Conservation (phyloP, 2,329 filamentous ascomycete species). For the Leptographium lundbergii region DNA sequence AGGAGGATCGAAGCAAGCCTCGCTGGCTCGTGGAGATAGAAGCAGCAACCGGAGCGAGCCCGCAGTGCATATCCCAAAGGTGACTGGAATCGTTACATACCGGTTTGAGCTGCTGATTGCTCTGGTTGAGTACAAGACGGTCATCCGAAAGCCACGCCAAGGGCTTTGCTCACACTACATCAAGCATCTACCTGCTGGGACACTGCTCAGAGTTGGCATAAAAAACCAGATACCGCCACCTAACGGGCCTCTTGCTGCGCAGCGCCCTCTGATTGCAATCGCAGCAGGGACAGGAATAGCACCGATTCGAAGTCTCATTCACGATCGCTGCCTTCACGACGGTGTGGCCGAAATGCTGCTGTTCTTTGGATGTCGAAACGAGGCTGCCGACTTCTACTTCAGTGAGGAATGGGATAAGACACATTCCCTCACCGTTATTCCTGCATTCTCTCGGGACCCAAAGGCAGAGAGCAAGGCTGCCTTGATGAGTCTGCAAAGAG, state of each 20-base stretch:
- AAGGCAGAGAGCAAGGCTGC: not conserved
- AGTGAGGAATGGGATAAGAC: slow-evolving; percentile 53
- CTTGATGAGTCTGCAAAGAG: not conserved
- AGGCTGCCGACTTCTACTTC: slow-evolving; percentile 69
- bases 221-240: slow-evolving; percentile 33
- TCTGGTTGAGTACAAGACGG: slow-evolving; percentile 81
- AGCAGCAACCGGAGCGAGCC: not conserved
- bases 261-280: slow-evolving; percentile 57
- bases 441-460: slow-evolving; percentile 37
- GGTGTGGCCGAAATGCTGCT: slow-evolving; percentile 35
- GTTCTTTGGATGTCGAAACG: slow-evolving; percentile 76
- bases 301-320: slow-evolving; percentile 69
- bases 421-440: slow-evolving; percentile 20
- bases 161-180: slow-evolving; percentile 89
- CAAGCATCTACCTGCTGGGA: slow-evolving; percentile 45
- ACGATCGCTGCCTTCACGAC: slow-evolving; percentile 44
- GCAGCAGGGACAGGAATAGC: slow-evolving; percentile 81
- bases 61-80: too few relatives aligned
- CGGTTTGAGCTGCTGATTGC: slow-evolving; percentile 58
- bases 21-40: not conserved
- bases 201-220: slow-evolving; percentile 47
- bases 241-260: slow-evolving; percentile 26
- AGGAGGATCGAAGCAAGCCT: too few relatives aligned
- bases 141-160: slow-evolving; percentile 70
- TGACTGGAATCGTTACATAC: slow-evolving; percentile 21